Percentiles rank a stretch among this genome's conserved stretches.
Evolutionary conservation across 2,329 filamentous ascomycete species (phyloP).

Genomic region (Cordyceps farinosa): DNA sequence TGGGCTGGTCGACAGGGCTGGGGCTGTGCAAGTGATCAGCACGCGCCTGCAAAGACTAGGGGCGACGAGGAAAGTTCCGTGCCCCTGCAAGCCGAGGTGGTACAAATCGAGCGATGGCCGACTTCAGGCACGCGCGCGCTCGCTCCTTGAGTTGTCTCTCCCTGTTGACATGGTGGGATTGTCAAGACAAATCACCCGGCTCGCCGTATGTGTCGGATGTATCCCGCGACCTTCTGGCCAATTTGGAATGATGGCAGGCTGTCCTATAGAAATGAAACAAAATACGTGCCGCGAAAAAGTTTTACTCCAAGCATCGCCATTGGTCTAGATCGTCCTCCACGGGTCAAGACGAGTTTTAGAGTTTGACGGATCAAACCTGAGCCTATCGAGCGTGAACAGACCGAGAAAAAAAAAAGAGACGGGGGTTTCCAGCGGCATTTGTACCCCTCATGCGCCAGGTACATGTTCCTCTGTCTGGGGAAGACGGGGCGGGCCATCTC

Average conservation of each 20-base stretch:
- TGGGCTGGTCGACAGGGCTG: neutral
- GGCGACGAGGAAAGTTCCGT: no score
- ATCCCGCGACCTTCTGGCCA: neutral
- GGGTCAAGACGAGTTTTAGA: conserved; percentile 7
- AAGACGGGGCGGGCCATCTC: neutral
- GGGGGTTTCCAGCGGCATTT: neutral
- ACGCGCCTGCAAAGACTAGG: neutral
- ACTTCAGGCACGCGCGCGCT: no score
- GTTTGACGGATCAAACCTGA: neutral
- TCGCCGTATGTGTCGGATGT: neutral
- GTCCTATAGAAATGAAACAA: neutral
- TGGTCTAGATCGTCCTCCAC: neutral
- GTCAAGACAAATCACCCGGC: no score
- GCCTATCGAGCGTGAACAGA: neutral
- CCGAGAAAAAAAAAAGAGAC: neutral
- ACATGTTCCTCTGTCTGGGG: neutral
- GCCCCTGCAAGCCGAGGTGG: no score
- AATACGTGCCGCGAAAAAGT: neutral
- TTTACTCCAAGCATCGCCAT: neutral
- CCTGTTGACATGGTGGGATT: no score
- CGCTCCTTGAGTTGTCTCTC: no score
- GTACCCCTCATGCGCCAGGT: neutral
- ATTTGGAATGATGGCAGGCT: neutral
- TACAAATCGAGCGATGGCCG: no score
- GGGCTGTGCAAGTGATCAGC: neutral